Conservation (phyloP, 2,329 filamentous ascomycete species). For the Fusarium annulatum region DNA sequence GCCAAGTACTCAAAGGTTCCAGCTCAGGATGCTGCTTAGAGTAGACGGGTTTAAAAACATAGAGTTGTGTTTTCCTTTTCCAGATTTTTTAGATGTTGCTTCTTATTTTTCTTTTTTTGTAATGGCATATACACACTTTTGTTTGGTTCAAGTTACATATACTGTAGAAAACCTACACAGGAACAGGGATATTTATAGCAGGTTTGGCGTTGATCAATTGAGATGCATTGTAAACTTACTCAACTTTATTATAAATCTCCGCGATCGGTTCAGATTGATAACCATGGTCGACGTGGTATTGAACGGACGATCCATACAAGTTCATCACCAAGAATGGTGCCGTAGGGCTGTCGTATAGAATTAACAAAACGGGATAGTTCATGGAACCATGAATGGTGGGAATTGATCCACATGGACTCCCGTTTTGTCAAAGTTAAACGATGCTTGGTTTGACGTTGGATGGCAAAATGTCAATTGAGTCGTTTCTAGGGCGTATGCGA, state of each 20-base stretch:
- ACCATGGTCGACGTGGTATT: not conserved
- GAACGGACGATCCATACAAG: not conserved
- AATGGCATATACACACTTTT: conserved; percentile 22
- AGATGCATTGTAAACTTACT: conserved; percentile 4
- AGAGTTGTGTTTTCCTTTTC: not conserved
- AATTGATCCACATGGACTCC: not conserved
- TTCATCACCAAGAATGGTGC: not conserved
- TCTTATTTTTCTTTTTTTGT: conserved; percentile 24
- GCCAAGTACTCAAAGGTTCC: conserved; percentile 28
- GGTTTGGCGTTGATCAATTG: conserved; percentile 33
- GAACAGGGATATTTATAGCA: conserved; percentile 26
- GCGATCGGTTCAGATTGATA: not conserved
- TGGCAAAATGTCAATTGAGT: conserved; percentile 13
- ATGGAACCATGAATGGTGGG: not conserved
- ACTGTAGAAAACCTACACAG: conserved; percentile 20
- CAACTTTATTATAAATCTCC: not conserved
- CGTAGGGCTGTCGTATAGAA: conserved; percentile 14
- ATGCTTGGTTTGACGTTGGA: not conserved
- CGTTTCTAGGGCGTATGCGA: conserved; percentile 12
- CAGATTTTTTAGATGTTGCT: not conserved
- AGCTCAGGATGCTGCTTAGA: conserved; percentile 19
- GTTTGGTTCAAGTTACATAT: conserved; percentile 11
- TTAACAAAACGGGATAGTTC: conserved; percentile 3
- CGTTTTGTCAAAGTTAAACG: conserved; percentile 3
- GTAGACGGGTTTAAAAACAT: not conserved